Percentiles rank a stretch among this genome's conserved stretches.
Evolutionary conservation across 176 grass and related monocot genomes (phyloP).

Genomic region (maize (Zea mays)): DNA sequence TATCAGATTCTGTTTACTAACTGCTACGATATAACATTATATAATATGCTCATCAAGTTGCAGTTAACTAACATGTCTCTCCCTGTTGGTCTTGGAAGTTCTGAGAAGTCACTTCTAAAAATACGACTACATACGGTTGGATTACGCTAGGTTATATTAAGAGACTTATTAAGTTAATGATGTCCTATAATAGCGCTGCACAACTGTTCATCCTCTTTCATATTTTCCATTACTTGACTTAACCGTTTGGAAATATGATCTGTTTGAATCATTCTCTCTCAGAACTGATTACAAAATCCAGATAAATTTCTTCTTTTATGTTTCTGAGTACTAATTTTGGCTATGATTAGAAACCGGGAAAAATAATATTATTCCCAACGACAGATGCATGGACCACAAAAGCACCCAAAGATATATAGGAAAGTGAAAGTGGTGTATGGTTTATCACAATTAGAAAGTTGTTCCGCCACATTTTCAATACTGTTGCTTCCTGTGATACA

Average conservation of each 20-base stretch:
- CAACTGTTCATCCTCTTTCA: constrained; percentile 22
- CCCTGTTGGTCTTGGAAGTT: constrained; percentile 29
- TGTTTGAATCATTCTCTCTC: neutral
- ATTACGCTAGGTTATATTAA: constrained; percentile 35
- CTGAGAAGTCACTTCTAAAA: constrained; percentile 15
- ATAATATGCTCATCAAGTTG: constrained; percentile 6
- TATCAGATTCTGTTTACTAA: constrained; percentile 53
- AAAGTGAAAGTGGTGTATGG: constrained; percentile 14
- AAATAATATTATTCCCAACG: neutral
- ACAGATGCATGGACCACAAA: neutral
- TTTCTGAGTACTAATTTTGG: neutral
- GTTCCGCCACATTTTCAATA: constrained; percentile 21
- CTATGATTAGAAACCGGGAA: constrained; percentile 16
- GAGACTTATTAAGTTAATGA: constrained; percentile 17
- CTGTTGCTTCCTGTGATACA: constrained; percentile 48
- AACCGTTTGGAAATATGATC: neutral
- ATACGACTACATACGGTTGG: constrained; percentile 13
- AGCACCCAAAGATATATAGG: constrained; percentile 1
- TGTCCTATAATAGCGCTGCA: neutral
- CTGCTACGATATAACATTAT: constrained; percentile 2
- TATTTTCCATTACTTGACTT: constrained; percentile 28
- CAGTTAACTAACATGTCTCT: neutral
- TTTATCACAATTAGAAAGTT: constrained; percentile 18
- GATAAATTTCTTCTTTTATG: neutral
- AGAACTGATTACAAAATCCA: constrained; percentile 1